Conservation (phyloP, 2,329 filamentous ascomycete genomes). For the Alternaria arbusti region DNA sequence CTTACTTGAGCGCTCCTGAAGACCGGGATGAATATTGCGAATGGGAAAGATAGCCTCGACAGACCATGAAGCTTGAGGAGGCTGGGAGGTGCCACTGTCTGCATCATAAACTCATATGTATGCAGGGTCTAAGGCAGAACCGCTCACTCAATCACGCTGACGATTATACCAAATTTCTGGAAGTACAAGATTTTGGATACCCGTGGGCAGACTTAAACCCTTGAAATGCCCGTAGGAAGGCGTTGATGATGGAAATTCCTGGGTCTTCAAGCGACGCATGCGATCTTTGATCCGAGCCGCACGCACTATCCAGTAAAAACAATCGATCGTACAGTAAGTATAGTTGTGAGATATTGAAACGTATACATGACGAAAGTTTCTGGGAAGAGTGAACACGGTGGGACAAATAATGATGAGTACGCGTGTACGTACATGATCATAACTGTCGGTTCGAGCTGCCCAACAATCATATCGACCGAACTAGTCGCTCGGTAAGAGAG, state of each 20-base stretch:
- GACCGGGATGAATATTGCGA: background rate
- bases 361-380: background rate
- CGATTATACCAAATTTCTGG: background rate
- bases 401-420: background rate
- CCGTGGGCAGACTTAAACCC: background rate
- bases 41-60: background rate
- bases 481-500: background rate
- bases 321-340: background rate
- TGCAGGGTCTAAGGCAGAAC: background rate
- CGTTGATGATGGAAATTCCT: background rate
- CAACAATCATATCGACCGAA: background rate
- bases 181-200: background rate
- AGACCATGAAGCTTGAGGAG: background rate
- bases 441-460: background rate
- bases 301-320: background rate
- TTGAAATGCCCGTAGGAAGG: background rate
- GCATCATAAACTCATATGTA: background rate
- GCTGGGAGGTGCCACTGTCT: background rate
- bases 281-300: background rate
- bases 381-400: background rate
- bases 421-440: background rate
- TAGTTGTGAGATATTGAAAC: background rate
- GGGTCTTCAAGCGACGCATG: background rate
- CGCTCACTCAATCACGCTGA: background rate
- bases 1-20: too few relatives aligned